Conservation (phyloP, 2,329 filamentous ascomycete species). For the Emergomyces africanus region DNA sequence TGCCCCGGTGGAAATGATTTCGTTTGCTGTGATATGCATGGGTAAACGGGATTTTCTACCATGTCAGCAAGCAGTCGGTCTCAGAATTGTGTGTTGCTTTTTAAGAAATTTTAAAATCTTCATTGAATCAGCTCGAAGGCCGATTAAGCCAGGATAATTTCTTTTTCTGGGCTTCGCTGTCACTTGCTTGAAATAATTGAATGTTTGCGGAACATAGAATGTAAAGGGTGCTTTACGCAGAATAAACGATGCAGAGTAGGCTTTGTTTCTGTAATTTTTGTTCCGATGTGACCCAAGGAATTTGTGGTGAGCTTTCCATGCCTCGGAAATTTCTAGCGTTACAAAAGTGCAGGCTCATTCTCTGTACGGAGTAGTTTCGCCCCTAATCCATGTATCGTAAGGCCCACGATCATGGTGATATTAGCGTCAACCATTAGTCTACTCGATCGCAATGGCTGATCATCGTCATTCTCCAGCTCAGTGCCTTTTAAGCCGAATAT, state of each 20-base stretch:
- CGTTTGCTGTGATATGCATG: background rate
- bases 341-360: background rate
- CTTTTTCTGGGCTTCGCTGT: background rate
- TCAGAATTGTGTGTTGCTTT: background rate
- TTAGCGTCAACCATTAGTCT: background rate
- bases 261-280: background rate
- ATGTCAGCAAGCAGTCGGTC: background rate
- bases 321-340: background rate
- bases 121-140: background rate
- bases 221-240: background rate
- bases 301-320: background rate
- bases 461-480: background rate
- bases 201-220: background rate
- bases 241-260: background rate
- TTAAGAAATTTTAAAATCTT: background rate
- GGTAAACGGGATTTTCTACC: background rate
- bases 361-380: background rate
- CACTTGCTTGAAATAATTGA: background rate
- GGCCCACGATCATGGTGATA: background rate
- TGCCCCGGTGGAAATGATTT: slow-evolving; percentile 1
- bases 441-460: background rate
- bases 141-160: background rate
- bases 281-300: background rate
- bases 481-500: background rate
- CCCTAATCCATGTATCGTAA: background rate